These are phyloP conservation scores for Neofusicoccum cordaticola DNA, from an alignment of 2,329 filamentous ascomycete species.

Conservation along the genomic window DNA sequence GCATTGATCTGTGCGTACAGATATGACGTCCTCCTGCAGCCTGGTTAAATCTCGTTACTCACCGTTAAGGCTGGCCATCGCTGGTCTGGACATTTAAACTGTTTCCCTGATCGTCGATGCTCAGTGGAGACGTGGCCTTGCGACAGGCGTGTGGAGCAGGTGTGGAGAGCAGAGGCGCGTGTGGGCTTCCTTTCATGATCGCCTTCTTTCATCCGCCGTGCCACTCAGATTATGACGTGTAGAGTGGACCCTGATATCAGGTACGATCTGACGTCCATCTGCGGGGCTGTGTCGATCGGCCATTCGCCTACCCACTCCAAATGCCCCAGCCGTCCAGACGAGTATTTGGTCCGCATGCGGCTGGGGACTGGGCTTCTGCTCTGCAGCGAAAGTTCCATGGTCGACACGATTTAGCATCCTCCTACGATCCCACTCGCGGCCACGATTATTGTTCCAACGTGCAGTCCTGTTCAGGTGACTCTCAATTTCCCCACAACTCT, in stretches of 20 bases:
- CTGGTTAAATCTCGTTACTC: background rate
- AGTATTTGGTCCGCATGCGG: no score
- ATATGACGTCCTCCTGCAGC: background rate
- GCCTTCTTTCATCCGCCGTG: background rate
- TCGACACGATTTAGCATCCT: no score
- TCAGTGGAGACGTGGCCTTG: background rate
- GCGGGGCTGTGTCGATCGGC: slow-evolving; percentile 5
- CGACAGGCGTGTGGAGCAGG: background rate
- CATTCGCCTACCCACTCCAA: no score
- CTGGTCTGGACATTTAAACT: background rate
- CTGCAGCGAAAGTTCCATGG: no score
- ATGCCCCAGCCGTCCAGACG: no score
- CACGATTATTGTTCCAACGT: no score
- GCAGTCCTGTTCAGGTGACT: no score
- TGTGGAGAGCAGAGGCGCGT: background rate
- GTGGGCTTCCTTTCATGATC: background rate
- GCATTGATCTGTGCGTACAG: background rate
- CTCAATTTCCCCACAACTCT: no score
- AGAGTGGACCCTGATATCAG: slow-evolving; percentile 12
- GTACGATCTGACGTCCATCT: background rate
- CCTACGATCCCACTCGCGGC: no score
- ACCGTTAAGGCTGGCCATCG: slow-evolving; percentile 17
- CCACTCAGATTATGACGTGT: slow-evolving; percentile 8
- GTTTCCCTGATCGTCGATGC: background rate
- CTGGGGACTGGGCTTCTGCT: no score